These are phyloP conservation scores for Xylaria sp. DNA, from an alignment of 2,329 filamentous ascomycete genomes.

Conservation along the genomic window DNA sequence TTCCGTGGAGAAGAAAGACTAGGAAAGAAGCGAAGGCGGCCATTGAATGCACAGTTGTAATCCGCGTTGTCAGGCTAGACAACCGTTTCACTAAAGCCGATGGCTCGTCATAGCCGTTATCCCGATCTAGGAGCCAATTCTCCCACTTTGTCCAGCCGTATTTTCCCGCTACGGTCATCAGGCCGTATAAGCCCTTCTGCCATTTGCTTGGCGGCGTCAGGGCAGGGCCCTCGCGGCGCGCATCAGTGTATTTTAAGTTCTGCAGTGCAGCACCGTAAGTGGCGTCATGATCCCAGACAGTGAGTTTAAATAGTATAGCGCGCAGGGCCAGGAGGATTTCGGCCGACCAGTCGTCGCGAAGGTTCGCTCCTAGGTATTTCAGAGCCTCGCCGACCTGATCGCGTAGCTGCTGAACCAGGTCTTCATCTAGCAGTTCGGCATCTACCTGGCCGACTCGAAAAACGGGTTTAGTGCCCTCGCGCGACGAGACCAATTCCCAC, in stretches of 20 bases:
- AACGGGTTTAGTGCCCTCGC: constrained; percentile 82
- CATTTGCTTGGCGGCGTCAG: constrained; percentile 76
- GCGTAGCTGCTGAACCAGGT: constrained; percentile 86
- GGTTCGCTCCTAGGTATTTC: constrained; percentile 80
- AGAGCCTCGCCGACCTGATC: constrained; percentile 87
- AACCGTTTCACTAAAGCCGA: constrained; percentile 65
- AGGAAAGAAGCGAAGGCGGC: constrained; percentile 88
- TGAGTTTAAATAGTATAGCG: constrained; percentile 89
- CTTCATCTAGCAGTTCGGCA: constrained; percentile 93
- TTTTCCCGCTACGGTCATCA: constrained; percentile 85
- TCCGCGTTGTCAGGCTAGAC: constrained; percentile 73
- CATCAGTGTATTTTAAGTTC: constrained; percentile 90
- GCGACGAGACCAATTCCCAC: constrained; percentile 78
- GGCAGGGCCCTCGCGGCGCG: constrained; percentile 71
- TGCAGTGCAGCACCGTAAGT: constrained; percentile 95
- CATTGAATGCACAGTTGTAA: constrained; percentile 80
- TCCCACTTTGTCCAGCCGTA: constrained; percentile 96
- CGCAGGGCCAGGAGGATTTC: constrained; percentile 85
- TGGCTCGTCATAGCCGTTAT: constrained; percentile 77
- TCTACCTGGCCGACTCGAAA: constrained; percentile 97
- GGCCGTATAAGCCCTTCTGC: constrained; percentile 87
- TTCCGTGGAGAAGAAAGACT: constrained; percentile 89
- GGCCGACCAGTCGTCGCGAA: constrained; percentile 86
- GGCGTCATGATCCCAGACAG: constrained; percentile 95
- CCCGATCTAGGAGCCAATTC: constrained; percentile 80